A percentile compares a stretch with the other conserved stretches of the same genome.
These are phyloP conservation scores for Paspalum vaginatum DNA, from an alignment of 176 grass and related monocot genomes.

Conservation along the genomic window DNA sequence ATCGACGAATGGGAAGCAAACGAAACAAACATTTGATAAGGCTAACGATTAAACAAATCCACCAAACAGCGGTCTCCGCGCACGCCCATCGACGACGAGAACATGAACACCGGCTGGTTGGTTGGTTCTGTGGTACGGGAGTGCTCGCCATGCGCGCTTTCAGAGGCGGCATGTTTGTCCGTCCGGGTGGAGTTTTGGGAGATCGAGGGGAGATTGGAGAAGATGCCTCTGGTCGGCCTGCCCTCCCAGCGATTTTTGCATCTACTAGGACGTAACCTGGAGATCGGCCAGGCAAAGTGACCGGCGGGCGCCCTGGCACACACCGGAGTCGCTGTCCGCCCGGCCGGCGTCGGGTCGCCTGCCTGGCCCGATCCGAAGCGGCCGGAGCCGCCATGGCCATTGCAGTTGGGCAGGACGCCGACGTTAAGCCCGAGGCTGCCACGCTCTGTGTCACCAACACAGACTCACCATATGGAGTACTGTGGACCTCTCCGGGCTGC, in stretches of 20 bases:
- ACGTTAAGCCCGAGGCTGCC: constrained; percentile 2
- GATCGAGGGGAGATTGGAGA: not conserved
- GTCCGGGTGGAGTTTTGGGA: not conserved
- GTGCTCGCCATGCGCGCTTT: not conserved
- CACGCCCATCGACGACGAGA: constrained; percentile 22
- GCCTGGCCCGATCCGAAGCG: not conserved
- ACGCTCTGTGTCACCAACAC: not conserved
- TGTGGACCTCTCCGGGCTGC: too few relatives aligned
- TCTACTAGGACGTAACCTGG: too few relatives aligned
- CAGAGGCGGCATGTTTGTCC: constrained; percentile 30
- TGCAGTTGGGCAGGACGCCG: not conserved
- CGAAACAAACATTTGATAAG: not conserved
- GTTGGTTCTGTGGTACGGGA: constrained; percentile 33
- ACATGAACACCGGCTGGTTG: not conserved
- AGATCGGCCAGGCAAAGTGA: too few relatives aligned
- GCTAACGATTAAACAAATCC: constrained; percentile 2
- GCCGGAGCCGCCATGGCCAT: not conserved
- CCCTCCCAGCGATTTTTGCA: too few relatives aligned
- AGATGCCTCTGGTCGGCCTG: constrained; percentile 42
- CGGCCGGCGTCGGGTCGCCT: not conserved
- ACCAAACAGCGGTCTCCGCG: not conserved
- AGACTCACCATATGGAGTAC: not conserved
- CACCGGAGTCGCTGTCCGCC: constrained; percentile 11
- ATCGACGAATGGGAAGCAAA: constrained; percentile 6
- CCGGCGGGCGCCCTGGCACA: not conserved